phyloP scores from a whole-genome alignment of 108 stramenopile genomes.

The Epipyxis sp. region DNA sequence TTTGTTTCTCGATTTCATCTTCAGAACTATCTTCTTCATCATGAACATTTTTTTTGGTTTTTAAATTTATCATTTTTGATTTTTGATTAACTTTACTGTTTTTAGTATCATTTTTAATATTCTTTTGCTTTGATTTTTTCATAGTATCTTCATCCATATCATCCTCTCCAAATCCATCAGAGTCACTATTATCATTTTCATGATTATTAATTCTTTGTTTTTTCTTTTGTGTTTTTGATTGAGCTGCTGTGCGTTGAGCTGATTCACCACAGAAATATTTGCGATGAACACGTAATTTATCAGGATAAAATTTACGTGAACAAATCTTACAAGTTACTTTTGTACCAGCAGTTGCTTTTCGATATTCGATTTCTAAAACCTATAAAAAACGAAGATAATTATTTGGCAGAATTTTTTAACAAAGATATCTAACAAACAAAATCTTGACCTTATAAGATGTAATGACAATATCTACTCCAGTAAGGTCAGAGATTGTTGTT shows the following conservation, averaged over 20 bases:
- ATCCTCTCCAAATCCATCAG: too few relatives aligned
- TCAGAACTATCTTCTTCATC: too few relatives aligned
- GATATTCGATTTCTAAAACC: conserved; percentile 21
- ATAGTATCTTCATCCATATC: too few relatives aligned
- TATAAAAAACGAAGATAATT: conserved; percentile 71
- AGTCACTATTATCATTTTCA: too few relatives aligned
- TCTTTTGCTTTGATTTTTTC: too few relatives aligned
- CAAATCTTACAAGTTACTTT: conserved; percentile 74
- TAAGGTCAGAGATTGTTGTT: conserved; percentile 66
- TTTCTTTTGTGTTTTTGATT: conserved; percentile 76
- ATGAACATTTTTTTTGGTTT: too few relatives aligned
- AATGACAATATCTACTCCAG: conserved; percentile 83
- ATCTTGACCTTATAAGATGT: conserved; percentile 91
- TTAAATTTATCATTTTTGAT: too few relatives aligned
- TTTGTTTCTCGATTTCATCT: not conserved
- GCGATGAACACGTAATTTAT: conserved; percentile 77
- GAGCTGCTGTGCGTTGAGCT: conserved; percentile 83
- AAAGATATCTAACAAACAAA: too few relatives aligned
- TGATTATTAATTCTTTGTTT: too few relatives aligned
- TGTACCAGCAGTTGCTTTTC: not conserved
- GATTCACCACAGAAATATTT: conserved; percentile 93
- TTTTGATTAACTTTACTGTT: too few relatives aligned
- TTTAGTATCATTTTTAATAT: too few relatives aligned
- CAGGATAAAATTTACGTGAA: conserved; percentile 69
- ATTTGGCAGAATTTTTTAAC: conserved; percentile 89